A percentile compares a stretch with the other conserved stretches of the same genome.
Conservation (phyloP, 2,329 filamentous ascomycete genomes). For the Orbilia quercus region DNA sequence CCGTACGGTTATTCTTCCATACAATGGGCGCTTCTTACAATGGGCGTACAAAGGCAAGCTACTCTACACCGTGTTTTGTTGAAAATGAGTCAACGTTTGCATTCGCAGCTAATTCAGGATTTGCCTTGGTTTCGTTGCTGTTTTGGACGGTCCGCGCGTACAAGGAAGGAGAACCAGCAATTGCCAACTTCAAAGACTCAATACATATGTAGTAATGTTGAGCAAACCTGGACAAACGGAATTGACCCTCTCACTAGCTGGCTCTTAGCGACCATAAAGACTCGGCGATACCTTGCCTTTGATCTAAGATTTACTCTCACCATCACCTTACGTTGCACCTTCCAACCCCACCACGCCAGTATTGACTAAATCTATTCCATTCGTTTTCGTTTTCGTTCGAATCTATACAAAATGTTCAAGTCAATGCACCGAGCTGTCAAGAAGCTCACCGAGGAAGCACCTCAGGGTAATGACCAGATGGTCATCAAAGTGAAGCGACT, state of each 20-base stretch:
- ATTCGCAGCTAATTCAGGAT: conserved; percentile 10
- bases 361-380: neutral
- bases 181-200: neutral
- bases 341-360: too few relatives aligned
- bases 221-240: neutral
- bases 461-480: conserved; percentile 55
- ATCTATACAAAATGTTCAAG: conserved; percentile 53
- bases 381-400: conserved; percentile 10
- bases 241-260: too few relatives aligned
- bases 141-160: conserved; percentile 38
- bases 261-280: too few relatives aligned
- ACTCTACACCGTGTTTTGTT: conserved; percentile 9
- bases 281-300: too few relatives aligned
- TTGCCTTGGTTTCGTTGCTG: conserved; percentile 26
- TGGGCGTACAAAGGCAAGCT: neutral
- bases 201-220: too few relatives aligned
- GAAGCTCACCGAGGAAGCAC: conserved; percentile 56
- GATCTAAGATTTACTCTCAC: too few relatives aligned
- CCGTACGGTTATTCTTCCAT: conserved; percentile 52
- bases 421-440: conserved; percentile 52
- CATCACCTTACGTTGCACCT: too few relatives aligned
- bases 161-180: conserved; percentile 11
- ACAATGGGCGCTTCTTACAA: too few relatives aligned
- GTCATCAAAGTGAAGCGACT: conserved; percentile 56
- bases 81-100: conserved; percentile 31